Percentiles rank a stretch among this genome's conserved stretches.
These are phyloP conservation scores for Nicotiana paniculata DNA, from an alignment of 257 asterid genomes.

Conservation along the genomic window DNA sequence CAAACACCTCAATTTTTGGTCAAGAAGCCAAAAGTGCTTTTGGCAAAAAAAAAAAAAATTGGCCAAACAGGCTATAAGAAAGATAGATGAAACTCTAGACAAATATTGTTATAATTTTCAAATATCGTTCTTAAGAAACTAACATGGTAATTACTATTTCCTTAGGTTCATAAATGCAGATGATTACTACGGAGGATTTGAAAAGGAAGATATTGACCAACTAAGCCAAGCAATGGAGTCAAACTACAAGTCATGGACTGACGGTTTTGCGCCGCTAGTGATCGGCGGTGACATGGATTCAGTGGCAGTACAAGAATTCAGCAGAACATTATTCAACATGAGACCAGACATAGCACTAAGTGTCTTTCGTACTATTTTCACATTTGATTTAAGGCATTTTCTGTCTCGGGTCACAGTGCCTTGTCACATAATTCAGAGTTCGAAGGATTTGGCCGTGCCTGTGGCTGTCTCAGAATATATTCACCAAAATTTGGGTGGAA, in stretches of 20 bases:
- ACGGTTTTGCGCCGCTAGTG: conserved; percentile 66
- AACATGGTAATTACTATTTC: neutral
- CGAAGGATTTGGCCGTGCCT: conserved; percentile 65
- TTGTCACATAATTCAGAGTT: conserved; percentile 71
- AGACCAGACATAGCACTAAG: conserved; percentile 71
- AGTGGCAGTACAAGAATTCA: conserved; percentile 67
- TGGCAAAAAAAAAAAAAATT: too few species aligned
- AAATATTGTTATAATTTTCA: neutral
- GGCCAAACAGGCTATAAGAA: neutral
- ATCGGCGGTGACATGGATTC: conserved; percentile 76
- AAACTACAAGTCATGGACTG: conserved; percentile 65
- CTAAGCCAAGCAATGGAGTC: conserved; percentile 39
- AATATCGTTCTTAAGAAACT: neutral
- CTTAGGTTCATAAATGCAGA: conserved; percentile 31
- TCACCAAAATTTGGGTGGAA: conserved; percentile 55
- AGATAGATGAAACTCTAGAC: neutral
- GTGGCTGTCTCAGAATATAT: conserved; percentile 66
- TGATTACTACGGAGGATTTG: conserved; percentile 46
- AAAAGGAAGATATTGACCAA: conserved; percentile 32
- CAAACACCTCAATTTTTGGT: too few species aligned
- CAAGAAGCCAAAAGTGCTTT: too few species aligned
- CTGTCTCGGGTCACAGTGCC: conserved; percentile 53
- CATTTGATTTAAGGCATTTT: conserved; percentile 35
- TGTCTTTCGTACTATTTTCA: conserved; percentile 47
- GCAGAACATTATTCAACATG: conserved; percentile 67